Evolutionary conservation across 805 yeast genomes (phyloP).

Genomic region (Starmera caribaea): DNA sequence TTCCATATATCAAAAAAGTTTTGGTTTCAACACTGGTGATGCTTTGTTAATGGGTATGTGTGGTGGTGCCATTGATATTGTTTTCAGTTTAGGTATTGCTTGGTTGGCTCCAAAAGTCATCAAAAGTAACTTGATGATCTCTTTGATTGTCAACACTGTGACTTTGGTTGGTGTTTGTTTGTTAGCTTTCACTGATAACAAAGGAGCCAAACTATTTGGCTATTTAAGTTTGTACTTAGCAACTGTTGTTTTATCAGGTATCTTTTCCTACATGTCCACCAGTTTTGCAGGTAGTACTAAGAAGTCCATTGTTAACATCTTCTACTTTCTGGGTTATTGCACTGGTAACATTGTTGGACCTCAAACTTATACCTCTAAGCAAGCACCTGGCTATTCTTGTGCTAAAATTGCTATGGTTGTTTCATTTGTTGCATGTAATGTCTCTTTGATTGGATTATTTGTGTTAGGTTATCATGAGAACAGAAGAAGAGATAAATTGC

Average conservation of each 20-base stretch:
- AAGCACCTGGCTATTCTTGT: constrained; percentile 46
- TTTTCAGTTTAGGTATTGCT: constrained; percentile 10
- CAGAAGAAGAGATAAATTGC: constrained; percentile 25
- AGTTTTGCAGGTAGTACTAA: constrained; percentile 65
- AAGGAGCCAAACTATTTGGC: constrained; percentile 1
- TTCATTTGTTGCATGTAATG: constrained; percentile 32
- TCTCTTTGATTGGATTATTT: constrained; percentile 20
- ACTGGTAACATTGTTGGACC: constrained; percentile 63
- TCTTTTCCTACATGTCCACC: constrained; percentile 22
- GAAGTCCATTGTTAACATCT: constrained; percentile 45
- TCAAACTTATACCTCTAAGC: constrained; percentile 44
- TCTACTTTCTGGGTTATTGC: constrained; percentile 50
- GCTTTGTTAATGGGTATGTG: constrained; percentile 37
- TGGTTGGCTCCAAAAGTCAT: not conserved
- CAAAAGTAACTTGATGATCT: not conserved
- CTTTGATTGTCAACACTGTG: not conserved
- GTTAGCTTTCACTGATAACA: not conserved
- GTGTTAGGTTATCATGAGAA: constrained; percentile 26
- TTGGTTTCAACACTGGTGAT: constrained; percentile 32
- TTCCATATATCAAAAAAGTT: too few species aligned
- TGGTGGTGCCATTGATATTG: constrained; percentile 28
- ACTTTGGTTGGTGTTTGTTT: not conserved
- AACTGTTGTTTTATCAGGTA: constrained; percentile 15
- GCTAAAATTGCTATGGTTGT: constrained; percentile 43
- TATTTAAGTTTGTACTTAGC: constrained; percentile 3